These are phyloP conservation scores for Caloboletus inedulis DNA, from an alignment of 1,284 basidiomycete genomes.

Conservation along the genomic window DNA sequence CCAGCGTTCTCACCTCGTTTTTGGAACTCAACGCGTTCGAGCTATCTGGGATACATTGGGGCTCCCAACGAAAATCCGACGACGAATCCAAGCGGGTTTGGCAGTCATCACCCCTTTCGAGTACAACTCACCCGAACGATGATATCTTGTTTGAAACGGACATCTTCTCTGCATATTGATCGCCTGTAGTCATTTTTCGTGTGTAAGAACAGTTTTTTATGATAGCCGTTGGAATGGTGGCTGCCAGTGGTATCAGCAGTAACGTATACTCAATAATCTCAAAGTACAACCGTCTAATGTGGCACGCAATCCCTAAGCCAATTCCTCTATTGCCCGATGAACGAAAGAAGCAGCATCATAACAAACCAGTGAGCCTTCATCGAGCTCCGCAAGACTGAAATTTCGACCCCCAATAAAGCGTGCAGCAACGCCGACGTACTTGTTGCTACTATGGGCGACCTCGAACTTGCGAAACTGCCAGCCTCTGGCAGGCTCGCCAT, in stretches of 20 bases:
- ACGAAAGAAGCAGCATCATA: conserved; percentile 48
- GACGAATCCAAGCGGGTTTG: conserved; percentile 41
- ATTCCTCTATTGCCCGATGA: conserved; percentile 41
- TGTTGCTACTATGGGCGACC: conserved; percentile 41
- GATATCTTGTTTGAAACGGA: conserved; percentile 37
- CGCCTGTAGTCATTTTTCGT: conserved; percentile 9
- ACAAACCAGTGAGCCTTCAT: conserved; percentile 40
- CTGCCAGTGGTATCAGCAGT: conserved; percentile 1
- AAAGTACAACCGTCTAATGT: conserved; percentile 12
- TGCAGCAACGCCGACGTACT: conserved; percentile 65
- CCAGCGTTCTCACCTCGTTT: conserved; percentile 52
- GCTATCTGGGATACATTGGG: conserved; percentile 71
- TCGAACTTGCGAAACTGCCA: conserved; percentile 68
- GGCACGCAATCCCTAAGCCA: conserved; percentile 26
- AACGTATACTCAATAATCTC: conserved; percentile 17
- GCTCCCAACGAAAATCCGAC: conserved; percentile 40
- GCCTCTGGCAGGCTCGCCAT: conserved; percentile 51
- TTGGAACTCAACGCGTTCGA: conserved; percentile 60
- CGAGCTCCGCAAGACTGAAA: conserved; percentile 25
- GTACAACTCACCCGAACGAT: conserved; percentile 30
- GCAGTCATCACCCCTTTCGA: conserved; percentile 49
- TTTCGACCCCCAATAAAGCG: conserved; percentile 44
- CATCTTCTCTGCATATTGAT: conserved; percentile 41
- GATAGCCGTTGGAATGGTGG: not conserved
- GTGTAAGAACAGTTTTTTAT: conserved; percentile 4